Conservation (phyloP, 345 rosid genomes). For the Arabidopsis suecica region DNA sequence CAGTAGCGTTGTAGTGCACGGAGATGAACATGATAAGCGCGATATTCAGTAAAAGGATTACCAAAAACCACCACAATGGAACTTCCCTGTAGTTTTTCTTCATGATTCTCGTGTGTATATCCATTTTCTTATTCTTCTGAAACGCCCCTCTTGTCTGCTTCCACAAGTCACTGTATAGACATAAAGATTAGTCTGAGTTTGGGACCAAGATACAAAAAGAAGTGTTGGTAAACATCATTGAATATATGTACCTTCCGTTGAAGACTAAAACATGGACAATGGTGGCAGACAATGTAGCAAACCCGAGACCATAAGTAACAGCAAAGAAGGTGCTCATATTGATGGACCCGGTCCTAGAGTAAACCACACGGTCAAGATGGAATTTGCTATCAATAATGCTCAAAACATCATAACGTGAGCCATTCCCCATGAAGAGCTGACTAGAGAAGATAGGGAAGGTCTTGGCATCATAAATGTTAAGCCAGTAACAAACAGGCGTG, state of each 20-base stretch:
- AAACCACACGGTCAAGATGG: constrained; percentile 63
- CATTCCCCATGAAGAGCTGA: constrained; percentile 58
- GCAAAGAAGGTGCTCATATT: constrained; percentile 80
- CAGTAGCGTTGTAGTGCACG: constrained; percentile 60
- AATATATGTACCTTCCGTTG: constrained; percentile 56
- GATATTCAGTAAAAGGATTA: constrained; percentile 58
- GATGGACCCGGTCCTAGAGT: constrained; percentile 55
- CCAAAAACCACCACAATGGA: constrained; percentile 79
- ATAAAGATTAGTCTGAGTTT: constrained; percentile 7
- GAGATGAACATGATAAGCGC: constrained; percentile 60
- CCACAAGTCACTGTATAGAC: constrained; percentile 64
- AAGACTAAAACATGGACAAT: constrained; percentile 74
- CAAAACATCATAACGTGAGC: constrained; percentile 60
- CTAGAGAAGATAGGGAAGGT: constrained; percentile 71
- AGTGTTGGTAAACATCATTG: neutral
- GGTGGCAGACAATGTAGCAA: constrained; percentile 80
- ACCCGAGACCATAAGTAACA: constrained; percentile 85
- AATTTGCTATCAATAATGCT: constrained; percentile 61
- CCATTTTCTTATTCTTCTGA: constrained; percentile 55
- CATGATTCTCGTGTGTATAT: constrained; percentile 86
- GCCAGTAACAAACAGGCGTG: constrained; percentile 78
- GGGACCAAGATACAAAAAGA: too few species aligned
- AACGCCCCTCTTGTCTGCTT: constrained; percentile 61
- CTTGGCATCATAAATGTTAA: constrained; percentile 69
- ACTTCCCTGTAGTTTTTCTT: constrained; percentile 64